Conservation (phyloP, 1,284 basidiomycete species). For the Ganoderma sinense region DNA sequence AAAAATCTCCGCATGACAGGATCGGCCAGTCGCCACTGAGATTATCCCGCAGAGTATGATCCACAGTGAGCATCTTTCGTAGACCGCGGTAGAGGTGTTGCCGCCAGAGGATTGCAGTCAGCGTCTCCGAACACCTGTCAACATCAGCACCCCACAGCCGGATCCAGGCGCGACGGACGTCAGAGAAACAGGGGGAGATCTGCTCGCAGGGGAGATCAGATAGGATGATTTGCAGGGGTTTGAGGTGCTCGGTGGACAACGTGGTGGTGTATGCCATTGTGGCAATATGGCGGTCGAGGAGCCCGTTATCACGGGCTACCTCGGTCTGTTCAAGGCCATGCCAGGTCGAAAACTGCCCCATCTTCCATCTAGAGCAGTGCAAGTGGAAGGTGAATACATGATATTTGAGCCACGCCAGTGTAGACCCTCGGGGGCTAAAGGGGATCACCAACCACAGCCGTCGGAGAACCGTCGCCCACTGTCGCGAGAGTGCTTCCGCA, state of each 20-base stretch:
- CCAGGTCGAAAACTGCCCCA: constrained; percentile 6
- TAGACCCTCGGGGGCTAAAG: background rate
- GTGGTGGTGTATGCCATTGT: constrained; percentile 24
- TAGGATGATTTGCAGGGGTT: background rate
- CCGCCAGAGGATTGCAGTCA: background rate
- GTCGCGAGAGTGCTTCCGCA: too few relatives aligned
- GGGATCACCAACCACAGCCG: background rate
- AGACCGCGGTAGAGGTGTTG: background rate
- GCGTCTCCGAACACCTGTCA: background rate
- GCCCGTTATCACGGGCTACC: constrained; percentile 10
- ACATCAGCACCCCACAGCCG: background rate
- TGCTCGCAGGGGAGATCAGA: background rate
- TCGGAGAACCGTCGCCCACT: too few relatives aligned
- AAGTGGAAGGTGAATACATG: too few relatives aligned
- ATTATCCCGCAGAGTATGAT: background rate
- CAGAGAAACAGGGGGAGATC: background rate
- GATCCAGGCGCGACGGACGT: background rate
- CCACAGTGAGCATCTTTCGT: background rate
- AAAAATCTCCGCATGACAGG: too few relatives aligned
- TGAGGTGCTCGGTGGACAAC: constrained; percentile 14
- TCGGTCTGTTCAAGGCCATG: constrained; percentile 21
- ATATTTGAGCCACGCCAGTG: background rate
- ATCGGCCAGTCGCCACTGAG: background rate
- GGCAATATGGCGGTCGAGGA: constrained; percentile 22
- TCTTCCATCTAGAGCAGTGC: too few relatives aligned